Conservation (phyloP, 768 basidiomycete genomes). For the Hemileccinum rubropunctum region DNA sequence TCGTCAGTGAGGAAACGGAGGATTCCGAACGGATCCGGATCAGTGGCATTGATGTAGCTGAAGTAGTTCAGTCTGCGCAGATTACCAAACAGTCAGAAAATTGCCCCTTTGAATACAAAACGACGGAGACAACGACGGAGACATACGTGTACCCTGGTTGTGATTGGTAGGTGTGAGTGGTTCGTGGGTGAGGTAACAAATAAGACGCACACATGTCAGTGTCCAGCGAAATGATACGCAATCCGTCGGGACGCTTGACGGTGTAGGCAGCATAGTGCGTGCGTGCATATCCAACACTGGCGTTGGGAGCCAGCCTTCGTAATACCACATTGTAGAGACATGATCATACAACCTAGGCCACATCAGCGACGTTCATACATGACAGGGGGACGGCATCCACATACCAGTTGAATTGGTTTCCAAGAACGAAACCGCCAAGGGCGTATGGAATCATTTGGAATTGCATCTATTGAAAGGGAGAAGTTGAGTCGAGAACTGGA, state of each 20-base stretch:
- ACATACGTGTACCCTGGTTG: constrained; percentile 35
- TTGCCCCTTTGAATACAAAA: background rate
- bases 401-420: constrained; percentile 41
- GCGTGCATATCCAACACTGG: constrained; percentile 33
- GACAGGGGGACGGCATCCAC: background rate
- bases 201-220: constrained; percentile 40
- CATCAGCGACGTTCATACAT: background rate
- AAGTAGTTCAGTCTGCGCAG: constrained; percentile 40
- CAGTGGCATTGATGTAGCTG: constrained; percentile 46
- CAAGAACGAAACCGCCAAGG: constrained; percentile 26
- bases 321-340: constrained; percentile 41
- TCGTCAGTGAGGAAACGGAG: constrained; percentile 48
- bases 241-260: constrained; percentile 29
- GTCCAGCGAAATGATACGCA: no score
- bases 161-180: background rate
- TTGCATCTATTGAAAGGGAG: constrained; percentile 1
- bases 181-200: background rate
- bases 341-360: constrained; percentile 45
- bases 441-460: constrained; percentile 37
- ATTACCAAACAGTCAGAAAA: background rate
- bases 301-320: constrained; percentile 42
- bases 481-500: background rate
- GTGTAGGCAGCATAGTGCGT: constrained; percentile 47
- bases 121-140: no score
- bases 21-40: constrained; percentile 47